Base-by-base conservation (phyloP, 768 basidiomycete species). In the Dendrothele bispora region DNA sequence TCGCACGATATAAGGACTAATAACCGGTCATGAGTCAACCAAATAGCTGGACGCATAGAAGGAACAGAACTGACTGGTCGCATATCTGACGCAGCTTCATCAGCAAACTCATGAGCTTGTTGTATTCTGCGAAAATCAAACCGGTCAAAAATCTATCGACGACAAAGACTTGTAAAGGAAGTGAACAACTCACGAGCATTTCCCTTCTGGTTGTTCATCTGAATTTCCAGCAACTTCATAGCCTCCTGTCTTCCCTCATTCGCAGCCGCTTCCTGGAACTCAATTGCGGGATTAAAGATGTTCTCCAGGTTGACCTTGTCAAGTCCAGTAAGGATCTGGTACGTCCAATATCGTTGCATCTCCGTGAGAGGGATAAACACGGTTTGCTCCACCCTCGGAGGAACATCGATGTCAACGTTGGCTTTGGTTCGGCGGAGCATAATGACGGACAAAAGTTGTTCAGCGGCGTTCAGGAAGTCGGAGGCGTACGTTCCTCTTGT, bases 1-100 rank as follows among this genome's bases (percentile, higher is more conserved):
- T 7, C 68, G 66, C 0, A 84, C 61, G 34, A 80, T 48, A 54
- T 82, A 84, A 12, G 82, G 82, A 50, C 80, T 80, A 49, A 17
- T n/a, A n/a, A n/a, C n/a, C n/a, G n/a, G n/a, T n/a, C n/a, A n/a
- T n/a, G n/a, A n/a, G n/a, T n/a, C n/a, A n/a, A n/a, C n/a, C n/a
- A n/a, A 46, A 25, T 22, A 12, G 7, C 17, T 28, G 8, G 7
- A 14, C 21, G 22, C 17, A 32, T 4, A 17, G 44, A 28, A 5
- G 15, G 14, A 42, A 21, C 24, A 43, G 15, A 30, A 58, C 79
- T 26, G 53, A 81, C 78, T 88, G 86, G 56, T 85, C 83, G 62
- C 86, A 88, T 39, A 85, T 76, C 69, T 79, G 78, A 37, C 85
- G 74, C 10, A 88, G 67, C 61, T 88, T 85, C 71, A 88, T 77